phyloP scores from a whole-genome alignment of 1,139 yeast genomes.

The Diutina pseudorugosa region DNA sequence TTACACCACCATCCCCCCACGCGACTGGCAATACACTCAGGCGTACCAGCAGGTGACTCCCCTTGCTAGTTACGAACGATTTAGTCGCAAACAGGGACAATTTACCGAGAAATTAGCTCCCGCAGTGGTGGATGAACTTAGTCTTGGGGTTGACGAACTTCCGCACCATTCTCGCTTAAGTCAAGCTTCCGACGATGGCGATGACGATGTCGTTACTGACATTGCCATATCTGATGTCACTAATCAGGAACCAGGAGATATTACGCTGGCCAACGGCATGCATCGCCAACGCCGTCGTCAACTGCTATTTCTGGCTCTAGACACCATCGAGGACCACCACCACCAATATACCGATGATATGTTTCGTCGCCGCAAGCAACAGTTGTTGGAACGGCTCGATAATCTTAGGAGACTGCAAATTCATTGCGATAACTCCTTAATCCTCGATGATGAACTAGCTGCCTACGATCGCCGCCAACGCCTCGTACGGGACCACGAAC shows the following conservation, averaged over 20 bases:
- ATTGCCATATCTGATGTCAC: background rate
- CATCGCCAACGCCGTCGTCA: background rate
- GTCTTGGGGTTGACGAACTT: no score
- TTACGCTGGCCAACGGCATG: background rate
- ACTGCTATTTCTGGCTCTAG: background rate
- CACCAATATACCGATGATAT: background rate
- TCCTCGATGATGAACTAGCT: slow-evolving; percentile 20
- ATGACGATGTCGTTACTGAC: background rate
- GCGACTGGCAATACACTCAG: background rate
- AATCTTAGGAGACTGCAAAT: slow-evolving; percentile 12
- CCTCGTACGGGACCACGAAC: slow-evolving; percentile 20
- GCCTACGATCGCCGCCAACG: slow-evolving; percentile 10
- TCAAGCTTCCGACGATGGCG: background rate
- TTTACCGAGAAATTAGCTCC: no score
- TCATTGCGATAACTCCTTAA: slow-evolving; percentile 12
- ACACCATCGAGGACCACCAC: background rate
- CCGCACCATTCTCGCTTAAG: background rate
- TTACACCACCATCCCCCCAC: background rate
- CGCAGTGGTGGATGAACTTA: no score
- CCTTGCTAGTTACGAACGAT: background rate
- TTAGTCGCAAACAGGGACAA: background rate
- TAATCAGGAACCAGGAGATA: background rate
- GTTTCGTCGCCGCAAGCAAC: background rate
- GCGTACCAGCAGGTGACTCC: background rate
- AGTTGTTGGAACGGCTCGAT: background rate